Evolutionary conservation across 345 rosid species (phyloP).

Genomic region (Melastoma malabathricum): DNA sequence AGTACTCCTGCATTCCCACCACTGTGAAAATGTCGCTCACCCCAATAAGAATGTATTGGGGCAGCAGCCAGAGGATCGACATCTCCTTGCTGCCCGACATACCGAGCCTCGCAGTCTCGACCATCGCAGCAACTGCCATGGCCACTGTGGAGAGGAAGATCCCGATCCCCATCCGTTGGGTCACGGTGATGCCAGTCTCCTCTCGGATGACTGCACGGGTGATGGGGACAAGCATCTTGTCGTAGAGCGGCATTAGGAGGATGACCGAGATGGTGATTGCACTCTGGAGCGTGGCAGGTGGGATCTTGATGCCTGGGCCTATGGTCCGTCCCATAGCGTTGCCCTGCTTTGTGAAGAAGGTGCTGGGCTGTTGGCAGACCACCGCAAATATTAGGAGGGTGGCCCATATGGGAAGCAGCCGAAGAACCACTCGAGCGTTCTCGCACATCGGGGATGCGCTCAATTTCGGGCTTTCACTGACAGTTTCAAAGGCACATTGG

Average conservation of each 20-base stretch:
- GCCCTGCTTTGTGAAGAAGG: slow-evolving; percentile 92
- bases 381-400: slow-evolving; percentile 85
- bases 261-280: slow-evolving; percentile 78
- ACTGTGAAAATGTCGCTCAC: slow-evolving; percentile 87
- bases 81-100: slow-evolving; percentile 20
- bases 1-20: slow-evolving; percentile 96
- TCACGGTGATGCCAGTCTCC: slow-evolving; percentile 43
- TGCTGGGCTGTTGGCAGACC: slow-evolving; percentile 74
- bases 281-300: slow-evolving; percentile 88
- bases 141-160: slow-evolving; percentile 78
- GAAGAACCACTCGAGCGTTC: slow-evolving; percentile 32
- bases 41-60: slow-evolving; percentile 78
- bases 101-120: slow-evolving; percentile 54
- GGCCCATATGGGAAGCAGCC: slow-evolving; percentile 79
- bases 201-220: slow-evolving; percentile 24
- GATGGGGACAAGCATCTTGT: slow-evolving; percentile 46
- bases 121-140: slow-evolving; percentile 68
- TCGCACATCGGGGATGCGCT: slow-evolving; percentile 8
- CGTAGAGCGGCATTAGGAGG: slow-evolving; percentile 75
- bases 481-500: slow-evolving; percentile 8
- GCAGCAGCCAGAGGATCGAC: slow-evolving; percentile 76
- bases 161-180: slow-evolving; percentile 84
- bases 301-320: slow-evolving; percentile 63
- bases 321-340: slow-evolving; percentile 68
- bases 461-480: background rate